Conservation (phyloP, 2,329 filamentous ascomycete species). For the Verruconis gallopava region DNA sequence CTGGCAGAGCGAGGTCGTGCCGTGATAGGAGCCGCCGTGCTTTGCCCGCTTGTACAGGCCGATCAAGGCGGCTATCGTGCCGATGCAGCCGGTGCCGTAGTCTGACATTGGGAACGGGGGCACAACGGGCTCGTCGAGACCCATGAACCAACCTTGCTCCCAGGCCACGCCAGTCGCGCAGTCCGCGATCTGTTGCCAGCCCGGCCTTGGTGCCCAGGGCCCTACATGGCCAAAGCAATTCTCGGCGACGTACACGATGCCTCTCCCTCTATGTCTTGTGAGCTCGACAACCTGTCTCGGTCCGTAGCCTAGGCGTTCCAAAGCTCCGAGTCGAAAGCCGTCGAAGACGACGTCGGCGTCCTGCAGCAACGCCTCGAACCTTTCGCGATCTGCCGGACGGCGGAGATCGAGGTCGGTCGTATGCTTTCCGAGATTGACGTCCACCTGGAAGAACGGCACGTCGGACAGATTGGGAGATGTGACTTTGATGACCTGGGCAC, state of each 20-base stretch:
- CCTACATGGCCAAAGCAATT: constrained; percentile 57
- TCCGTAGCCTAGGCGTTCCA: constrained; percentile 52
- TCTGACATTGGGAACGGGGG: constrained; percentile 48
- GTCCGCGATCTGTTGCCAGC: constrained; percentile 63
- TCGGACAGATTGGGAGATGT: constrained; percentile 56
- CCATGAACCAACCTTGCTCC: constrained; percentile 48
- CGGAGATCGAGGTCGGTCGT: constrained; percentile 52
- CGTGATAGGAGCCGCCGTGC: constrained; percentile 52
- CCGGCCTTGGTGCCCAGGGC: constrained; percentile 50
- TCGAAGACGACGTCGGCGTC: constrained; percentile 55
- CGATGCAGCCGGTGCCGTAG: constrained; percentile 62
- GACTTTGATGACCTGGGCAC: constrained; percentile 60
- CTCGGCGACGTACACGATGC: constrained; percentile 56
- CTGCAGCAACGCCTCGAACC: constrained; percentile 46
- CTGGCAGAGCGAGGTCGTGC: constrained; percentile 50
- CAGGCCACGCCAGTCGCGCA: constrained; percentile 48
- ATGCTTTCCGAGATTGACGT: constrained; percentile 60
- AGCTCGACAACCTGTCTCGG: constrained; percentile 40
- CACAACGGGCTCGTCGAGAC: constrained; percentile 48
- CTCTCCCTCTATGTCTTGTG: constrained; percentile 42
- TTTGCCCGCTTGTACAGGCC: constrained; percentile 51
- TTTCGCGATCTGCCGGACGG: constrained; percentile 35
- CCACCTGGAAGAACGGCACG: constrained; percentile 59
- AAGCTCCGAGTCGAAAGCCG: constrained; percentile 54
- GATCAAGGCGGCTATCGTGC: constrained; percentile 51